A percentile compares a stretch with the other conserved stretches of the same genome.
Evolutionary conservation across 2,329 filamentous ascomycete genomes (phyloP).

Genomic region (Madurella fahalii): DNA sequence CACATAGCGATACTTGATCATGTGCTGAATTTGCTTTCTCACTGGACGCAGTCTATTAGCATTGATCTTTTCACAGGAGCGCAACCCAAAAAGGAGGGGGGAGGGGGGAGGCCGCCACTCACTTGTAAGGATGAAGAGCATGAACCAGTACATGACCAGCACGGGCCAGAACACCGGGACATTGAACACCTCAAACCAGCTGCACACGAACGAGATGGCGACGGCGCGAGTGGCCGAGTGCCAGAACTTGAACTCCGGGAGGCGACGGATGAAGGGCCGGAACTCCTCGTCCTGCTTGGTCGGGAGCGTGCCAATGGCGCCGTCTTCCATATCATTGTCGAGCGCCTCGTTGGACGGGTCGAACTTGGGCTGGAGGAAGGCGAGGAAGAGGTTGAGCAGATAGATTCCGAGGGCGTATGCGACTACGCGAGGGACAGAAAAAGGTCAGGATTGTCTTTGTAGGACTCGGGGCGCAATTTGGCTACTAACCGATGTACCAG

Average conservation of each 20-base stretch:
- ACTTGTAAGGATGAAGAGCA: constrained; percentile 94
- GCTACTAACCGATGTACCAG: constrained; percentile 88
- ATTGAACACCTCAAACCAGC: constrained; percentile 92
- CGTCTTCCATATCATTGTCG: constrained; percentile 96
- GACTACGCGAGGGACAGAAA: constrained; percentile 55
- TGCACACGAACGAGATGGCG: constrained; percentile 77
- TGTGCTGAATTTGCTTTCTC: constrained; percentile 99
- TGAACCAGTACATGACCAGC: constrained; percentile 97
- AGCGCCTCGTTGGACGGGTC: constrained; percentile 88
- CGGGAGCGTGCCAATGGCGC: constrained; percentile 73
- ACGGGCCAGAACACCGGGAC: constrained; percentile 99
- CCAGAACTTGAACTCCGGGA: constrained; percentile 99
- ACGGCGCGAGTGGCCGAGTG: constrained; percentile 89
- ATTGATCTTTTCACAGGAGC: neutral
- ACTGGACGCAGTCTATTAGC: constrained; percentile 50
- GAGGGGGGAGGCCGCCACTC: too few species aligned
- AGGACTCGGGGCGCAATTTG: too few species aligned
- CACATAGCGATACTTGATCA: constrained; percentile 99
- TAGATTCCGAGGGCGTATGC: constrained; percentile 98
- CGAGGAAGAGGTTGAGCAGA: constrained; percentile 97
- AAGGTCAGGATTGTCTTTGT: constrained; percentile 15
- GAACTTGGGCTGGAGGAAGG: constrained; percentile 97
- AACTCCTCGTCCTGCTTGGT: constrained; percentile 98
- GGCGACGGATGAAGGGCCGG: constrained; percentile 88
- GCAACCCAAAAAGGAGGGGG: neutral